Evolutionary conservation across 139 green algal genomes (phyloP), one percentile per base, ranked within the genome.

Genomic region (Closterium sp.): DNA sequence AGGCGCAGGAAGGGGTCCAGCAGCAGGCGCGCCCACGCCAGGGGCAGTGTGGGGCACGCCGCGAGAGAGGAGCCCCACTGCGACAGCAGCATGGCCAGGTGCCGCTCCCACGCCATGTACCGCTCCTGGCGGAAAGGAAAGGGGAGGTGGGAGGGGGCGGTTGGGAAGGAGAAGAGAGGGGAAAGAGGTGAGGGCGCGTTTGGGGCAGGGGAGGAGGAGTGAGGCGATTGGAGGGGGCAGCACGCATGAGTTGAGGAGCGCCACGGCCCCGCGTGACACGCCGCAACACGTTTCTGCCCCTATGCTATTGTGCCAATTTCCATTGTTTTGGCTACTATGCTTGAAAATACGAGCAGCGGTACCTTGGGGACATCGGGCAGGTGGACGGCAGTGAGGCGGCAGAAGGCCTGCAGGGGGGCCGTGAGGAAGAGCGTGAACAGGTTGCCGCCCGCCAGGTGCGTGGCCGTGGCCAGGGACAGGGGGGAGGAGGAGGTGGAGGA

Each of bases 1-100:
- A 89, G 87, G 33, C 87, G 36, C 30, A 93, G 64, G 90, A 93
- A 93, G 90, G 87, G 90, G 43, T 93, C 90, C 1, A 28, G 21
- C 23, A 93, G 90, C 23, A 93, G 86, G 12, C 87, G n/a, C 34
- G 23, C 32, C 90, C 90, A 93, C 12, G 87, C 23, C 25, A 38
- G 86, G 64, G 30, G 33, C 34, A 93, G 87, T 12, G 28, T 34
- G 7, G 90, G 36, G 33, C 32, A 55, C 1, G 87, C 36, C 21
- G 90, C 87, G 33, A 93, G 90, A 0, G 36, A 34, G 25, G 87
- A 30, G 28, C 87, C 87, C 90, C 90, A 93, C 28, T 35, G 23
- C 23, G 32, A 34, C 25, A 93, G 90, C 30, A 43, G 23, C 32
- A 38, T 38, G 0, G 87, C 28, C 7, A 93, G 87, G 0, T 92